phyloP scores from a whole-genome alignment of 1,139 yeast species.

The Entelexis paramagnoliae region DNA sequence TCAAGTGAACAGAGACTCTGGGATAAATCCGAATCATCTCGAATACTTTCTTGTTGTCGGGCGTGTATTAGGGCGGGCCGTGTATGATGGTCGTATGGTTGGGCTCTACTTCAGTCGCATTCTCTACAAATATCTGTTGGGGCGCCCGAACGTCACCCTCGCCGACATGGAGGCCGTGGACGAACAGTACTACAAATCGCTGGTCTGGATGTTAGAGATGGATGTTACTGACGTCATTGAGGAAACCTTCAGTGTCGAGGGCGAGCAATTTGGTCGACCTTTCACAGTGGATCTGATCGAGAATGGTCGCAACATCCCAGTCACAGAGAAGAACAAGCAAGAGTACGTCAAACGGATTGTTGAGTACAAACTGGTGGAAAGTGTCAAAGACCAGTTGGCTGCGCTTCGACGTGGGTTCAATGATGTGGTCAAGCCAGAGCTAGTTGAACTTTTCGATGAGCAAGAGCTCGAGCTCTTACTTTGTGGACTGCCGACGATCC shows the following conservation, averaged over 20 bases:
- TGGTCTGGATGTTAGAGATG: conserved; percentile 94
- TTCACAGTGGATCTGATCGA: conserved; percentile 70
- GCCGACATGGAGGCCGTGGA: conserved; percentile 95
- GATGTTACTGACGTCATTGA: conserved; percentile 91
- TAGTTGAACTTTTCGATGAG: conserved; percentile 83
- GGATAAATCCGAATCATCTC: conserved; percentile 80
- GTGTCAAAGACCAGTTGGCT: conserved; percentile 81
- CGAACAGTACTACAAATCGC: conserved; percentile 80
- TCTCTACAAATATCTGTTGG: conserved; percentile 77
- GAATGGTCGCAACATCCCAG: conserved; percentile 72
- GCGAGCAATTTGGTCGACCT: conserved; percentile 84
- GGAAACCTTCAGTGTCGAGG: conserved; percentile 90
- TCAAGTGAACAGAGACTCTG: conserved; percentile 80
- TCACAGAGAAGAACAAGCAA: conserved; percentile 81
- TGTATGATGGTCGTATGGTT: conserved; percentile 72
- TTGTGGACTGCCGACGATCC: conserved; percentile 93
- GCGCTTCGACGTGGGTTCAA: conserved; percentile 69
- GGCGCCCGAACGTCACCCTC: conserved; percentile 60
- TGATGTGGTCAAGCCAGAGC: conserved; percentile 80
- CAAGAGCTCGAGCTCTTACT: conserved; percentile 88
- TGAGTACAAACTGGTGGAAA: conserved; percentile 71
- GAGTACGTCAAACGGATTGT: conserved; percentile 82
- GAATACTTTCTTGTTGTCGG: conserved; percentile 94
- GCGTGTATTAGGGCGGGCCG: conserved; percentile 86
- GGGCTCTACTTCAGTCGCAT: conserved; percentile 96